These are phyloP conservation scores for Oryza longistaminata DNA, from an alignment of 176 grass and related monocot species.

Conservation along the genomic window DNA sequence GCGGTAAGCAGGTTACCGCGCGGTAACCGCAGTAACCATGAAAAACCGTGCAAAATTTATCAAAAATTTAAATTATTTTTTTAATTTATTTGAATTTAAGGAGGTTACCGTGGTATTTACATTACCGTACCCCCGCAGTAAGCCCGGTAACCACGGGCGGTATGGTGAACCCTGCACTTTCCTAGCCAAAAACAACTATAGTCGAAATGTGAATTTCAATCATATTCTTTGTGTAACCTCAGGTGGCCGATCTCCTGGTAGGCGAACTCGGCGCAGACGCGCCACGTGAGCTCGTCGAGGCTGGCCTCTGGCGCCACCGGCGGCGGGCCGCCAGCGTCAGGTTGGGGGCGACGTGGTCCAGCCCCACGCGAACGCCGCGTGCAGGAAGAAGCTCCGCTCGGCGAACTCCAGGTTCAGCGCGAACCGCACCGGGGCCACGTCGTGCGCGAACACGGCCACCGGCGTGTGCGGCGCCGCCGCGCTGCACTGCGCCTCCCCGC, in stretches of 20 bases:
- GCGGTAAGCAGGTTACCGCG: too few relatives aligned
- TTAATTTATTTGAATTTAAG: too few relatives aligned
- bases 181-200: too few relatives aligned
- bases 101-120: too few relatives aligned
- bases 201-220: not conserved
- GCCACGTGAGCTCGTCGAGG: slow-evolving; percentile 53
- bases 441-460: slow-evolving; percentile 57
- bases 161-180: too few relatives aligned
- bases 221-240: slow-evolving; percentile 40
- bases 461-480: not conserved
- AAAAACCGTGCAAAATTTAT: too few relatives aligned
- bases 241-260: slow-evolving; percentile 75
- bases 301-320: slow-evolving; percentile 62
- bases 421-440: slow-evolving; percentile 63
- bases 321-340: slow-evolving; percentile 56
- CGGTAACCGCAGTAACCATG: too few relatives aligned
- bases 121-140: too few relatives aligned
- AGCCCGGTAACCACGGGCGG: too few relatives aligned
- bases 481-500: not conserved
- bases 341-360: slow-evolving; percentile 59
- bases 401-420: slow-evolving; percentile 77
- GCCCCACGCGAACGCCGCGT: slow-evolving; percentile 51
- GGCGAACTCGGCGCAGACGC: slow-evolving; percentile 62
- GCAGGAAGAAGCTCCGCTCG: slow-evolving; percentile 73
- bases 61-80: too few relatives aligned